phyloP scores from a whole-genome alignment of 805 yeast species.

The Cyberlindnera suaveolens region DNA sequence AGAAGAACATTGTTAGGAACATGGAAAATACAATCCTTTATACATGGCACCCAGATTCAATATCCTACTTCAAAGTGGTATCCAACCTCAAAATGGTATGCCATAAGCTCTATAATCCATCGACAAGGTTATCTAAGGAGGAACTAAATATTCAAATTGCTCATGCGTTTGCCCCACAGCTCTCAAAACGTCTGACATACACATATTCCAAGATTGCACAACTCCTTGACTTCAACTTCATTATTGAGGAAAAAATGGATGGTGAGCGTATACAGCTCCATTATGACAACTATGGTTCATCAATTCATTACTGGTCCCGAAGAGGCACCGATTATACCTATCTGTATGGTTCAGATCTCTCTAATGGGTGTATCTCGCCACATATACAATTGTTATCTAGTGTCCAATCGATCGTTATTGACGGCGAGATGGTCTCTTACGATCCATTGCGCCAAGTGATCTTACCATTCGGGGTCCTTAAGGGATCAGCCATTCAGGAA shows the following conservation, averaged over 20 bases:
- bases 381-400: conserved; percentile 34
- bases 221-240: conserved; percentile 42
- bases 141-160: conserved; percentile 31
- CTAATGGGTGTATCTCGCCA: conserved; percentile 49
- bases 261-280: conserved; percentile 88
- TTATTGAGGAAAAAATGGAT: conserved; percentile 86
- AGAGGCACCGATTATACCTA: conserved; percentile 68
- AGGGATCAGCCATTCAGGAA: conserved; percentile 58
- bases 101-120: conserved; percentile 47
- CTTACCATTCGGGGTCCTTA: conserved; percentile 77
- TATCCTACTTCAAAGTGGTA: conserved; percentile 55
- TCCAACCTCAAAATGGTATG: conserved; percentile 58
- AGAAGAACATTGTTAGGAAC: conserved; percentile 51
- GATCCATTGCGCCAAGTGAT: conserved; percentile 51
- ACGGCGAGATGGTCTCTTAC: conserved; percentile 93
- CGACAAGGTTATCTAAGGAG: conserved; percentile 33
- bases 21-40: conserved; percentile 52
- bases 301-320: conserved; percentile 41
- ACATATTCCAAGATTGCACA: conserved; percentile 46
- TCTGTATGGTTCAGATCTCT: conserved; percentile 52
- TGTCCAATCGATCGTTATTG: conserved; percentile 43
- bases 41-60: conserved; percentile 78
- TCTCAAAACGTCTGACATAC: conserved; percentile 50
- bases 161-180: conserved; percentile 64
- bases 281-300: conserved; percentile 37